These are phyloP conservation scores for Vitis cinerea DNA, from an alignment of 164 flowering plant species.

Conservation along the genomic window DNA sequence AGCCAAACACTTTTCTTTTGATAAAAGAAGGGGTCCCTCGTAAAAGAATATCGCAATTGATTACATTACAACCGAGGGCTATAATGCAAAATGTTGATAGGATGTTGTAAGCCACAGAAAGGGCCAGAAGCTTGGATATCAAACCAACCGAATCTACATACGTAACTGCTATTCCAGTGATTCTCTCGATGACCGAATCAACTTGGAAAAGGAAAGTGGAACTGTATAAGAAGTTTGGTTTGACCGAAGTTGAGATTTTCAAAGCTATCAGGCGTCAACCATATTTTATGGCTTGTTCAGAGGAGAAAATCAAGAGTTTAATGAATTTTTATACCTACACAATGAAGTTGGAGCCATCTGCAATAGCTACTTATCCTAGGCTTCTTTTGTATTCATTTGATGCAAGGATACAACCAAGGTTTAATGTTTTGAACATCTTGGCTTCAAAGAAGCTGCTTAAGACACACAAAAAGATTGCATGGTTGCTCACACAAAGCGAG, in stretches of 20 bases:
- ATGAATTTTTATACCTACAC: constrained; percentile 19
- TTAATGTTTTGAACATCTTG: constrained; percentile 17
- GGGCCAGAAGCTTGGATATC: constrained; percentile 9
- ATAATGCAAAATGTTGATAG: neutral
- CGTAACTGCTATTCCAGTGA: constrained; percentile 6
- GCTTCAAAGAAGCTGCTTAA: constrained; percentile 8
- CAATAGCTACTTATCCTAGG: constrained; percentile 8
- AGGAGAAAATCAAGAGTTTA: constrained; percentile 13
- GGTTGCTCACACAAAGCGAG: neutral
- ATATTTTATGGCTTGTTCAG: constrained; percentile 8
- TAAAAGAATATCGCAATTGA: neutral
- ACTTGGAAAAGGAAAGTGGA: constrained; percentile 19
- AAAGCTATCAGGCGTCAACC: constrained; percentile 10
- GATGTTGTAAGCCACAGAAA: neutral
- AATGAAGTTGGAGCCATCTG: constrained; percentile 7
- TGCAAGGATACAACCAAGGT: constrained; percentile 19
- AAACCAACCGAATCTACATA: constrained; percentile 9
- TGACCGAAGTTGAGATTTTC: constrained; percentile 17
- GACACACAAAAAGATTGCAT: neutral
- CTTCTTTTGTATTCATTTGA: constrained; percentile 13
- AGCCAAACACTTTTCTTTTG: neutral
- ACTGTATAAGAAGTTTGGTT: constrained; percentile 22
- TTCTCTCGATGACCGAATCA: constrained; percentile 10
- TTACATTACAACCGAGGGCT: neutral
- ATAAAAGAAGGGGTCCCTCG: constrained; percentile 1